Percentiles rank a stretch among this genome's conserved stretches.
These are phyloP conservation scores for Cryptococcus jaspeensis DNA, from an alignment of 1,284 basidiomycete species.

Conservation along the genomic window DNA sequence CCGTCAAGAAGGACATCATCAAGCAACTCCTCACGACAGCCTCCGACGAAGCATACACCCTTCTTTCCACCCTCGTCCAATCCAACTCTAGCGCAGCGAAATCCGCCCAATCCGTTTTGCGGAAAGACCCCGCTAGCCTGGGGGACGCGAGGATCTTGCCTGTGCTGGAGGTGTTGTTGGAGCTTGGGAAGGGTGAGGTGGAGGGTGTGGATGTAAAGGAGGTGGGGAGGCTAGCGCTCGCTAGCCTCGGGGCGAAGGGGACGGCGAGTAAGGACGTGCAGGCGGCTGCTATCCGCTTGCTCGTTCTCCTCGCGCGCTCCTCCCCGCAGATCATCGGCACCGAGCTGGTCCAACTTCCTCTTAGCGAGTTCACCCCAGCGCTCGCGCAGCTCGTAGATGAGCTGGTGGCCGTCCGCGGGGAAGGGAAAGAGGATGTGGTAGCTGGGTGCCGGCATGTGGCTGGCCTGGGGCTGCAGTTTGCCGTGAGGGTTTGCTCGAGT, in stretches of 20 bases:
- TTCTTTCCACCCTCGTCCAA: conserved; percentile 19
- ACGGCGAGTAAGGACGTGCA: neutral
- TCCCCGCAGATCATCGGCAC: neutral
- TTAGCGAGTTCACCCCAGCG: neutral
- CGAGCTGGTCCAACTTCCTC: neutral
- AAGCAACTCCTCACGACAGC: conserved; percentile 8
- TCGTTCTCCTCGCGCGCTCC: neutral
- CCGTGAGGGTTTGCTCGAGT: conserved; percentile 21
- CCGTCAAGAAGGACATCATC: conserved; percentile 18
- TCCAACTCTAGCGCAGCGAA: conserved; percentile 10
- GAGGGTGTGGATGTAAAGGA: neutral
- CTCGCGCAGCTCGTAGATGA: neutral
- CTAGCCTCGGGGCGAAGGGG: neutral
- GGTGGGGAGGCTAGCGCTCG: neutral
- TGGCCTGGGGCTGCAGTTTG: conserved; percentile 25
- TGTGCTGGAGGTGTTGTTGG: conserved; percentile 11
- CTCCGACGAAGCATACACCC: conserved; percentile 12
- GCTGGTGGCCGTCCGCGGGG: neutral
- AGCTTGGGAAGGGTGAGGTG: neutral
- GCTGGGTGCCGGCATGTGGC: conserved; percentile 15
- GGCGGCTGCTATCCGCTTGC: conserved; percentile 5
- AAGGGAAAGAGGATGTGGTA: neutral
- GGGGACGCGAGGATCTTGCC: conserved; percentile 22
- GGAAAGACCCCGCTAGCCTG: conserved; percentile 6
- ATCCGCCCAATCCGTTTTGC: conserved; percentile 10